These are phyloP conservation scores for Neonectria magnoliae DNA, from an alignment of 2,329 filamentous ascomycete species.

Conservation along the genomic window DNA sequence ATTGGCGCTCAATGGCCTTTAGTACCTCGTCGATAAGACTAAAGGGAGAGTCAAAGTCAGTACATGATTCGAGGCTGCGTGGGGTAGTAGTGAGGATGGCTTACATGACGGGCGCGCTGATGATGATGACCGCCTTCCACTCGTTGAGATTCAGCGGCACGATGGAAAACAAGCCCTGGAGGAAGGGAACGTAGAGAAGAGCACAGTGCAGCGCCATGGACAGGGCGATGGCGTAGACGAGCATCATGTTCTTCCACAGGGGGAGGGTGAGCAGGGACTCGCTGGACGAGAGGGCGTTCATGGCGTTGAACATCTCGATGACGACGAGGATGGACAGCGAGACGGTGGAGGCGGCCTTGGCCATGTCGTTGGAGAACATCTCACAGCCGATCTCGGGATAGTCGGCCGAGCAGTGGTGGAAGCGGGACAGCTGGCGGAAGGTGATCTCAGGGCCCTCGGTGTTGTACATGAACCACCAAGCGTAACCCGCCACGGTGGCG, in stretches of 20 bases:
- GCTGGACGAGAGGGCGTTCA: conserved; percentile 96
- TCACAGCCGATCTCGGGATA: conserved; percentile 91
- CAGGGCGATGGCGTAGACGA: conserved; percentile 91
- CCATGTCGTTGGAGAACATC: conserved; percentile 88
- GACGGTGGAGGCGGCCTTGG: conserved; percentile 91
- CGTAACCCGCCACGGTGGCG: conserved; percentile 95
- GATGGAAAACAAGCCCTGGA: conserved; percentile 91
- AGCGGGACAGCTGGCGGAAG: conserved; percentile 89
- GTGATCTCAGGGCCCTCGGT: conserved; percentile 87
- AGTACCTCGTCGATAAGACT: conserved; percentile 85
- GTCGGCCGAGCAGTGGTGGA: conserved; percentile 88
- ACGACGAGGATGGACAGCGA: conserved; percentile 93
- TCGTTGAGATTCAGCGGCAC: conserved; percentile 85
- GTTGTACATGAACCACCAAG: conserved; percentile 99
- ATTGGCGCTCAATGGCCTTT: conserved; percentile 78
- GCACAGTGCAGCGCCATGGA: conserved; percentile 97
- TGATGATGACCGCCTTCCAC: conserved; percentile 89
- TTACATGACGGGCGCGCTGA: conserved; percentile 94
- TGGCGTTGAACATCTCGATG: conserved; percentile 99
- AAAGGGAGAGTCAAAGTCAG: conserved; percentile 36
- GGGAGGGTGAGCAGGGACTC: conserved; percentile 93
- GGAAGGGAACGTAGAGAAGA: conserved; percentile 88
- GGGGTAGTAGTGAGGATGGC: conserved; percentile 48
- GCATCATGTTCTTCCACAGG: conserved; percentile 98
- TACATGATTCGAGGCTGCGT: not conserved